Base-by-base conservation (phyloP, 495 filamentous ascomycete species). In the Parathielavia hyrcaniae region DNA sequence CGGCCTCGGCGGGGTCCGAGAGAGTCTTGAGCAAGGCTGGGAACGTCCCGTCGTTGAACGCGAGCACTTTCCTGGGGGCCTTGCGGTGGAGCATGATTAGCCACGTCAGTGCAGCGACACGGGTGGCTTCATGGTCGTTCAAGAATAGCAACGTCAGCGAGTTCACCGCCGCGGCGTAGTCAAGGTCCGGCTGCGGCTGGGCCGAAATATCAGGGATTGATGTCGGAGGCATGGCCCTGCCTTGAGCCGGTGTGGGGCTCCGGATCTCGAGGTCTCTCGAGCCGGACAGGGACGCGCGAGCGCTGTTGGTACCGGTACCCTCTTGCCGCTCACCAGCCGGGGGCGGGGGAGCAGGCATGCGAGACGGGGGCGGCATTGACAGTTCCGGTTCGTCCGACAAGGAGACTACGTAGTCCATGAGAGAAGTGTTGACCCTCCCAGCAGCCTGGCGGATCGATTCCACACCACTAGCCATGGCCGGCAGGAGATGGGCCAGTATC, bases 11-110 rank as follows among this genome's bases (percentile, higher is more conserved):
- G 22, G 95, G 91, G 67, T 99, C 95, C 4, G 92, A 96, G 4
- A 99, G 78, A 0, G 95, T 99, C 71, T 99, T 97, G 23, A 99
- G 82, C 35, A 99, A 79, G 13, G 91, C 95, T 11, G 93, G 92
- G 67, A 97, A 99, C 0, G 91, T 97, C 30, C 91, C 93, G 67
- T 97, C 95, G 61, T 97, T 96, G 63, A 96, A 96, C 30, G 92
- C 91, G 19, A 97, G 80, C 41, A 96, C 90, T 70, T 96, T 97
- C 20, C 87, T 81, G 19, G 93, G 95, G 10, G 93, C 91, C 73
- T 95, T 97, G 45, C 86, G 83, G 67, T 99, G 93, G 51, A 99
- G 77, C 93, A 97, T 96, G 50, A 97, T 89, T 30, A 99, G 80
- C 95, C 95, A 99, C 8, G 88, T 89, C 36, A 99, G 75, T 7